Conservation (phyloP, 139 green algal species). For the Coelastrella sp. region DNA sequence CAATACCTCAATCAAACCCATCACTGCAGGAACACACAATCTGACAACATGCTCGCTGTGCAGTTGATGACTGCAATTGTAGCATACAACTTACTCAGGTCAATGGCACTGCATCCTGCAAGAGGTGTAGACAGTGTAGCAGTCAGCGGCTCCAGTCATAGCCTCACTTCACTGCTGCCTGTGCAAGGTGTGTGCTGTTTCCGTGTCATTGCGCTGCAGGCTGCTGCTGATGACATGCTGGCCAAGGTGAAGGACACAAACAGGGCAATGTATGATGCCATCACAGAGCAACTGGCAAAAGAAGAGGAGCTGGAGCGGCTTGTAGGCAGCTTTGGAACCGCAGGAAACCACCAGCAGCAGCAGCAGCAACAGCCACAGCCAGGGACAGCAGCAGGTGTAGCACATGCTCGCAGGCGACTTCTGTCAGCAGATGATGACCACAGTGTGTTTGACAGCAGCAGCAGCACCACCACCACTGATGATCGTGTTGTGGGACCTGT, state of each 20-base stretch:
- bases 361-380: not conserved
- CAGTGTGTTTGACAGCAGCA: not conserved
- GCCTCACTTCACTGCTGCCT: not conserved
- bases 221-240: slow-evolving; percentile 55
- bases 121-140: no score
- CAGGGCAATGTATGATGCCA: slow-evolving; percentile 50
- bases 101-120: no score
- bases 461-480: not conserved
- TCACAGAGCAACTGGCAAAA: slow-evolving; percentile 31
- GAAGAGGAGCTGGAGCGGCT: slow-evolving; percentile 37
- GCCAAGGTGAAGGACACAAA: slow-evolving; percentile 49
- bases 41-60: no score
- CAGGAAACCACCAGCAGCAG: slow-evolving; percentile 13
- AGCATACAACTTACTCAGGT: no score
- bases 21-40: no score
- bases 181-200: not conserved
- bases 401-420: not conserved
- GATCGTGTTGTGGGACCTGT: no score
- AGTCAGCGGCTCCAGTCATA: not conserved
- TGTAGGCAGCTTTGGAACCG: not conserved
- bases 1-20: no score
- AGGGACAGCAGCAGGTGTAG: slow-evolving; percentile 4
- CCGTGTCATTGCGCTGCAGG: not conserved
- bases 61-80: no score
- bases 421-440: no score